Conservation (phyloP, 768 basidiomycete genomes). For the Trametes cubensis region DNA sequence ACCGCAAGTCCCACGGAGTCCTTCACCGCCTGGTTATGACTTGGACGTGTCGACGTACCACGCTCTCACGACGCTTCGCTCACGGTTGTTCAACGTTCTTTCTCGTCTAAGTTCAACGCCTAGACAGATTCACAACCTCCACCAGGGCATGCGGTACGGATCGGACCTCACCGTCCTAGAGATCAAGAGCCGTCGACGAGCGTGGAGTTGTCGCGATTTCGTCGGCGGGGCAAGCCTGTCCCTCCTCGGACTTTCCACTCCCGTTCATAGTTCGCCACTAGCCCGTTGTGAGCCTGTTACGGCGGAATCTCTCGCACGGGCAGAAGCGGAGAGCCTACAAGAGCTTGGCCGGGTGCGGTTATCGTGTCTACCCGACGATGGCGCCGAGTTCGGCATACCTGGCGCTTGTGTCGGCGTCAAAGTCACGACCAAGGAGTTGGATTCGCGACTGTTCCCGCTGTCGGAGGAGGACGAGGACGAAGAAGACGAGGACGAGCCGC, state of each 20-base stretch:
- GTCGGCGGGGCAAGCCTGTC: constrained; percentile 38
- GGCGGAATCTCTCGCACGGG: constrained; percentile 3
- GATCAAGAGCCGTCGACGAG: constrained; percentile 60
- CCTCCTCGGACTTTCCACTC: constrained; percentile 52
- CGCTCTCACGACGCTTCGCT: constrained; percentile 31
- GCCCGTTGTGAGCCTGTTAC: constrained; percentile 31
- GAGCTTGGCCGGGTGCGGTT: constrained; percentile 2
- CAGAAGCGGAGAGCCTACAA: constrained; percentile 1
- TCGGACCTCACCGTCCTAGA: constrained; percentile 46
- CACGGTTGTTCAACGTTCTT: constrained; percentile 38
- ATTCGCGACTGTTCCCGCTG: constrained; percentile 35
- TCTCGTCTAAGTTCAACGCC: constrained; percentile 40
- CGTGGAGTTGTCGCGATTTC: constrained; percentile 63
- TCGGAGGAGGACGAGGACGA: constrained; percentile 37
- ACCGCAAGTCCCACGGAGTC: constrained; percentile 20
- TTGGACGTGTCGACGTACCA: constrained; percentile 34
- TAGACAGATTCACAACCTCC: constrained; percentile 40
- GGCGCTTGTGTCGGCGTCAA: constrained; percentile 19
- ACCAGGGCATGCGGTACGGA: constrained; percentile 38
- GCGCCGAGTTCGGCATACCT: constrained; percentile 19
- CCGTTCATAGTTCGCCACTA: constrained; percentile 56
- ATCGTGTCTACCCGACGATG: constrained; percentile 12
- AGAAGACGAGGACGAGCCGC: constrained; percentile 25
- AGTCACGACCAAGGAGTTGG: constrained; percentile 31
- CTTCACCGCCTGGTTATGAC: constrained; percentile 23